Evolutionary conservation across 2,329 filamentous ascomycete genomes (phyloP), one percentile per base, ranked within the genome.

Genomic region (Fusarium sp.): DNA sequence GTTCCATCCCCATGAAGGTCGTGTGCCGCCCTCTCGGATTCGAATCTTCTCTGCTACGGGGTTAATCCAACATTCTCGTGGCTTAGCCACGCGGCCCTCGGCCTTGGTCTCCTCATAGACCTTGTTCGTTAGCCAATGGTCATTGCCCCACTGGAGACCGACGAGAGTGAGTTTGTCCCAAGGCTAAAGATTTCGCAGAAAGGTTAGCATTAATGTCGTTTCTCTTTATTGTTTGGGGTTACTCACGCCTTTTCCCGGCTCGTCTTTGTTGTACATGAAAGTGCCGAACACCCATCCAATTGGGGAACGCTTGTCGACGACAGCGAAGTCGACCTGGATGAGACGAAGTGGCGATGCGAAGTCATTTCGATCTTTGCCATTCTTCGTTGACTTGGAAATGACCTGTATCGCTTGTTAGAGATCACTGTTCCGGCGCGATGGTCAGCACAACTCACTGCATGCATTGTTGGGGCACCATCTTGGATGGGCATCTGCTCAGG

Each of bases 231-330:
- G 2, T 8, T 9, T 8, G 6, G 39, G 3, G 11, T 13, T 4
- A 44, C 38, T 56, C 31, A 60, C 49, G 22, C 17, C 38, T 22
- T 56, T 42, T 11, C 20, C 38, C 5, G 50, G 6, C 3, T 44
- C 3, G 11, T 60, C 15, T 15, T 29, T 56, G 22, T 60, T 54
- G 14, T 44, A 44, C 57, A 60, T 56, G 36, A 36, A 56, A 13
- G 47, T 60, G 14, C 38, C 49, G 20, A 60, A 60, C 4, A 56
- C 31, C 49, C 57, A 55, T 13, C 57, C 57, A 14, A 55, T 60
- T 3, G 57, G 57, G 7, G 49, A 33, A 3, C 38, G 38, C 0
- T 29, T n/a, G 3, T 60, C 57, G 2, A 56, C 47, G 5, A 60
- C 38, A 15, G 57, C 49, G 1, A 56, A 56, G 18, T 55, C 57